Conservation (phyloP, 306 rosid genomes). For the Mucuna pruriens region DNA sequence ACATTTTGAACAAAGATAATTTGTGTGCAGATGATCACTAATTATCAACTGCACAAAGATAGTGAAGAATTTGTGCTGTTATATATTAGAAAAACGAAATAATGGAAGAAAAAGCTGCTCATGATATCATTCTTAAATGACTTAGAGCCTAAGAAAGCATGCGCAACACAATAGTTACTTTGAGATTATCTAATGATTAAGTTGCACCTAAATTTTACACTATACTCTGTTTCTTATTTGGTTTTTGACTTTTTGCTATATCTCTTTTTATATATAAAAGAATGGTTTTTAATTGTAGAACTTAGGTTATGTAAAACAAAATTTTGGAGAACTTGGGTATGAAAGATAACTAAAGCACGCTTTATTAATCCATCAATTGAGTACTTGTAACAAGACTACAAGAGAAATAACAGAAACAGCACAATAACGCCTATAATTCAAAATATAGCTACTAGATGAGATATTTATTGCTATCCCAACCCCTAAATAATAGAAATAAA, state of each 20-base stretch:
- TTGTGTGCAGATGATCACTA: neutral
- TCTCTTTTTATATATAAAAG: too few species aligned
- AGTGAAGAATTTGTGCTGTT: neutral
- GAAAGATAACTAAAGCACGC: neutral
- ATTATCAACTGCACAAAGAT: neutral
- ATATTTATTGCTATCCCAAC: neutral
- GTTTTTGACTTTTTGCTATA: too few species aligned
- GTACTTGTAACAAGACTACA: neutral
- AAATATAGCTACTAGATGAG: neutral
- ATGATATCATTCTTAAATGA: neutral
- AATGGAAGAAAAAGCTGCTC: neutral
- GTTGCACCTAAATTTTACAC: too few species aligned
- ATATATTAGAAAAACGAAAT: neutral
- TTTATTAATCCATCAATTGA: neutral
- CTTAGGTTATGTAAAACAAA: too few species aligned
- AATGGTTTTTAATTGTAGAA: too few species aligned
- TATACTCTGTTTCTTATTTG: too few species aligned
- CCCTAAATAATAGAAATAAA: neutral
- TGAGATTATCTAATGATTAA: neutral
- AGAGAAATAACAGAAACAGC: neutral
- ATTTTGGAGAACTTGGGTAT: neutral
- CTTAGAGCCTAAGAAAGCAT: too few species aligned
- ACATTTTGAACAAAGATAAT: neutral
- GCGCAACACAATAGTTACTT: neutral
- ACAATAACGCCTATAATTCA: neutral